Conservation (phyloP, 2,329 filamentous ascomycete genomes). For the Plectosphaerella sp. region DNA sequence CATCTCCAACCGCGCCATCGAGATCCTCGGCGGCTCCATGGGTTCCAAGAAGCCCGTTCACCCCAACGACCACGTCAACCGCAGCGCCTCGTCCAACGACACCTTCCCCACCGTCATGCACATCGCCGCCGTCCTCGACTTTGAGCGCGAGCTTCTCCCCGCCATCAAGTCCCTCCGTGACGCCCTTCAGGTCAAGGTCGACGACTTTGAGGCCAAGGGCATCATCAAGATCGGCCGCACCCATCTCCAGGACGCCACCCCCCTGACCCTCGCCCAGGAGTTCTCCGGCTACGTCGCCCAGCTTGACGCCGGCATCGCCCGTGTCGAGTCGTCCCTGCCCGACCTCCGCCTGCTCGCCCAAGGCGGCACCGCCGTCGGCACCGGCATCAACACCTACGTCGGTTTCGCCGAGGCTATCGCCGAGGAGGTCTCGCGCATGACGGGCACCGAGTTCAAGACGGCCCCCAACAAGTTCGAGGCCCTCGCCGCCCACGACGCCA, state of each 20-base stretch:
- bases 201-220: constrained; percentile 76
- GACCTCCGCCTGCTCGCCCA: constrained; percentile 85
- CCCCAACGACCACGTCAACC: constrained; percentile 99
- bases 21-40: constrained; percentile 91
- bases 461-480: constrained; percentile 99
- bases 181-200: constrained; percentile 82
- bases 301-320: constrained; percentile 84
- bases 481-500: constrained; percentile 89
- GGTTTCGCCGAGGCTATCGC: constrained; percentile 95
- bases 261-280: constrained; percentile 91
- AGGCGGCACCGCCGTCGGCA: constrained; percentile 94
- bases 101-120: constrained; percentile 99
- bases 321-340: constrained; percentile 76
- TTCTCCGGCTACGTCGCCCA: constrained; percentile 97
- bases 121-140: constrained; percentile 92
- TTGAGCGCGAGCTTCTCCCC: constrained; percentile 81
- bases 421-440: constrained; percentile 85
- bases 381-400: constrained; percentile 94
- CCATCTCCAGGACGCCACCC: constrained; percentile 95
- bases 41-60: constrained; percentile 98
- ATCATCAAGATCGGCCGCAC: constrained; percentile 99
- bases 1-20: constrained; percentile 98
- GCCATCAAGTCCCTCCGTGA: constrained; percentile 76
- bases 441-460: constrained; percentile 88
- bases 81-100: constrained; percentile 97